Base-by-base conservation (phyloP, 1,284 basidiomycete species). In the Moniliella sp. region DNA sequence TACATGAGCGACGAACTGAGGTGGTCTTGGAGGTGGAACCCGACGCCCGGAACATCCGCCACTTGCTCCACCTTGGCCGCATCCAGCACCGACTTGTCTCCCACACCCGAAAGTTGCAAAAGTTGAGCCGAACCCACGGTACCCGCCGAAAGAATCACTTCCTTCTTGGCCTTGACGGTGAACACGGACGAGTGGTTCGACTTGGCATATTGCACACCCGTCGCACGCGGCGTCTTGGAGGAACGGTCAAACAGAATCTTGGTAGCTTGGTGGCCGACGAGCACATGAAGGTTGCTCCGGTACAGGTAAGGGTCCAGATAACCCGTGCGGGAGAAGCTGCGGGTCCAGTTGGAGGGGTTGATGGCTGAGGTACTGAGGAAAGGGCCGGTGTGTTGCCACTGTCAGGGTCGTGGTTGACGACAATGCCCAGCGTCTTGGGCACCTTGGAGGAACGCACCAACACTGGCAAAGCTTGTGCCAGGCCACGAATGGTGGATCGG, bases 21-120 rank as follows among this genome's bases (percentile, higher is more conserved):
- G 35, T 70, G 69, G 33, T 70, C 69, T 34, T 69, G 68, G 4
- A 68, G 49, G 44, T 71, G 69, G 41, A 62, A 60, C 3, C 69
- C 69, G 1, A 70, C 68, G 3, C 67, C 67, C 4, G 65, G 62
- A 10, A 70, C 59, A 17, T 66, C 54, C 19, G 67, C 43, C 32
- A 63, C 57, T 3, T 62, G 34, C 1, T 58, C 50, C 10, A 71
- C 57, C 7, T 62, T 62, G 12, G 64, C 42, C 25, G 43, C 50
- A 8, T 50, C 40, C 9, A 71, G 56, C 1, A 68, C 45, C 9
- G 61, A 52, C 12, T 45, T 50, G 30, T 60, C 44, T 4, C 69
- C 69, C 25, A 71, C 65, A 4, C 69, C 69, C 2, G 66, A 67
- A 3, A 69, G 49, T 36, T 69, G 67, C 0, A 70, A 55, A 13